These are phyloP conservation scores for Delitschia confertaspora DNA, from an alignment of 495 filamentous ascomycete genomes.

Conservation along the genomic window DNA sequence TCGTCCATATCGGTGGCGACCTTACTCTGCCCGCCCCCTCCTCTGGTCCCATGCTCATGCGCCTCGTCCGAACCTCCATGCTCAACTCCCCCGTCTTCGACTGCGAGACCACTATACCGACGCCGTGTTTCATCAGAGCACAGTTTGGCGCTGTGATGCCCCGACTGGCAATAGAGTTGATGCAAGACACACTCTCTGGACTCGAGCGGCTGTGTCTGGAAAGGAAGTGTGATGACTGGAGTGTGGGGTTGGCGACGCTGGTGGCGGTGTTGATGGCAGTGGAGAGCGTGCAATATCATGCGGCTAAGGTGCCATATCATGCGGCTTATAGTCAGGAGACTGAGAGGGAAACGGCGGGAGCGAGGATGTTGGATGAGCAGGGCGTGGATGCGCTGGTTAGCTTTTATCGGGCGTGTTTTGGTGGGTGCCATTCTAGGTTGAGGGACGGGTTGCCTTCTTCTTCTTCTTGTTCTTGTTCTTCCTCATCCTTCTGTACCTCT, in stretches of 20 bases:
- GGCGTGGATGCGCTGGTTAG: constrained; percentile 15
- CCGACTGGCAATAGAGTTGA: constrained; percentile 16
- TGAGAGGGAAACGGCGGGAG: constrained; percentile 1
- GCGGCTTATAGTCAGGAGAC: too few relatives aligned
- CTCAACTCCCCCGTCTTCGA: not conserved
- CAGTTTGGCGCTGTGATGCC: constrained; percentile 29
- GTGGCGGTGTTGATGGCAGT: constrained; percentile 25
- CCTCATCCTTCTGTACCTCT: not conserved
- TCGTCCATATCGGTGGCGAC: constrained; percentile 29
- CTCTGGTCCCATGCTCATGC: constrained; percentile 10
- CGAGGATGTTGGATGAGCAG: constrained; percentile 18
- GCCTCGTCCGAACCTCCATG: constrained; percentile 7
- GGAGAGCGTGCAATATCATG: constrained; percentile 29
- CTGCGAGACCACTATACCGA: constrained; percentile 7
- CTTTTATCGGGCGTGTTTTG: constrained; percentile 25
- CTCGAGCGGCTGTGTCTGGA: constrained; percentile 20
- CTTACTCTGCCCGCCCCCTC: constrained; percentile 13
- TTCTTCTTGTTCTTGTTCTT: too few relatives aligned
- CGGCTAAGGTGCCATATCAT: constrained; percentile 24
- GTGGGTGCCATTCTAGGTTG: constrained; percentile 22
- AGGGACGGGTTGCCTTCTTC: too few relatives aligned
- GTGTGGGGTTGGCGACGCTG: constrained; percentile 17
- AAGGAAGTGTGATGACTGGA: constrained; percentile 23
- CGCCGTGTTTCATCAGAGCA: constrained; percentile 29
- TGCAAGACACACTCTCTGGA: constrained; percentile 19